Percentiles rank a stretch among this genome's conserved stretches.
Evolutionary conservation across 179 eudicot genomes (phyloP).

Genomic region (Camellia oleifera): DNA sequence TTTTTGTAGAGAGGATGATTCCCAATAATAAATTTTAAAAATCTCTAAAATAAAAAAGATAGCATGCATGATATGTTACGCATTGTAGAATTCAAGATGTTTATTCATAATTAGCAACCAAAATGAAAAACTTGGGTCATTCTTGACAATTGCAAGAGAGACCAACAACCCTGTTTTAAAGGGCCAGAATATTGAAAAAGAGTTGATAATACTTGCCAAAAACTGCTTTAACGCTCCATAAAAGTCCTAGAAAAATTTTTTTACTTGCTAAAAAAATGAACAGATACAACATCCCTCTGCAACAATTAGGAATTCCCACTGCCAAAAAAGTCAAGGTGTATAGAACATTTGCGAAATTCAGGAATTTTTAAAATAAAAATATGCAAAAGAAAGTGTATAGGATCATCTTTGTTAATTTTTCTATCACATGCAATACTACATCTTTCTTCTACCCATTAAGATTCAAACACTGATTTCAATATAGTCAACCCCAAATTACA

Average conservation of each 20-base stretch:
- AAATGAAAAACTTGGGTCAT: background rate
- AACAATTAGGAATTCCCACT: background rate
- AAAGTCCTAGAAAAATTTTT: background rate
- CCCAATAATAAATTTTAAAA: no score
- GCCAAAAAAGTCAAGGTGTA: background rate
- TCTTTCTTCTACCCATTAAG: background rate
- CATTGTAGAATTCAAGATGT: background rate
- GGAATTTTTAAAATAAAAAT: background rate
- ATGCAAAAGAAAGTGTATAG: background rate
- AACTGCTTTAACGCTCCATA: background rate
- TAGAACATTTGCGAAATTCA: background rate
- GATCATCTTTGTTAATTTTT: background rate
- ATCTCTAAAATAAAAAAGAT: background rate
- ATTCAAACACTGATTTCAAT: background rate
- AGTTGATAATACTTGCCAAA: background rate
- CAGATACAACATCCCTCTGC: background rate
- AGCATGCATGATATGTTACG: no score
- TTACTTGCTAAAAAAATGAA: background rate
- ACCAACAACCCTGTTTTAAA: background rate
- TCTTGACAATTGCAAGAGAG: background rate
- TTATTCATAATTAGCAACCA: background rate
- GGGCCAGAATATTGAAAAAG: background rate
- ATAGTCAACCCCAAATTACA: background rate
- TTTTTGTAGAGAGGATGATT: no score
- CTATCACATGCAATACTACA: background rate